Conservation (phyloP, 2,329 filamentous ascomycete species). For the Pyrenochaeta sp. region DNA sequence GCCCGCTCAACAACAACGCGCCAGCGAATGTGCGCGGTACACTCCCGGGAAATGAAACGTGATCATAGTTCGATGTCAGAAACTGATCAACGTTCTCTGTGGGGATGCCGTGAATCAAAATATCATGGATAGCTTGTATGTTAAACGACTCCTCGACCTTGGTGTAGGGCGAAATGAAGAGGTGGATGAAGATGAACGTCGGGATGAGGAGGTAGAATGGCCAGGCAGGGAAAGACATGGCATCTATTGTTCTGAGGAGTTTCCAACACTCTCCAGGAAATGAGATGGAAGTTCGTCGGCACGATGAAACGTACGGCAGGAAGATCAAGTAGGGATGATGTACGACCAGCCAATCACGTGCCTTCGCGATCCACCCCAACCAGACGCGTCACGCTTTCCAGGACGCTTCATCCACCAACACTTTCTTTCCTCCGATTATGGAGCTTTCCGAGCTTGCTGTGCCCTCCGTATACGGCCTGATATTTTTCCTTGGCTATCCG, state of each 20-base stretch:
- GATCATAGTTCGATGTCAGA: conserved; percentile 77
- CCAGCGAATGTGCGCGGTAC: conserved; percentile 93
- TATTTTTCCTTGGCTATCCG: conserved; percentile 74
- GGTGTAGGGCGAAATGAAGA: conserved; percentile 82
- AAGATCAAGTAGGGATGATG: conserved; percentile 6
- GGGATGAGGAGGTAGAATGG: conserved; percentile 44
- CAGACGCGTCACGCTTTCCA: neutral
- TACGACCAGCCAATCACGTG: conserved; percentile 34
- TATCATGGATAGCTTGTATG: conserved; percentile 91
- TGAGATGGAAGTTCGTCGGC: conserved; percentile 1
- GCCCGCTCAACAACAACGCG: conserved; percentile 75
- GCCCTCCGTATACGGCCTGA: conserved; percentile 71
- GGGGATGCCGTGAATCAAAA: conserved; percentile 81
- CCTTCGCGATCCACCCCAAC: conserved; percentile 13
- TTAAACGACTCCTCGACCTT: conserved; percentile 99
- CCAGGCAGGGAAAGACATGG: conserved; percentile 36
- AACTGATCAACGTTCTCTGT: conserved; percentile 61
- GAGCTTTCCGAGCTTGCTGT: conserved; percentile 64
- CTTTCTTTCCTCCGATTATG: conserved; percentile 22
- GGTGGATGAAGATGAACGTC: conserved; percentile 65
- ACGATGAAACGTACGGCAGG: neutral
- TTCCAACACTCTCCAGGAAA: neutral
- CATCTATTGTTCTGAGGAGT: conserved; percentile 4
- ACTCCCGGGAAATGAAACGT: conserved; percentile 87
- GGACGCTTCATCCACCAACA: conserved; percentile 3